Conservation (phyloP, 169 alveolate genomes). For the Eimeria maxima region DNA sequence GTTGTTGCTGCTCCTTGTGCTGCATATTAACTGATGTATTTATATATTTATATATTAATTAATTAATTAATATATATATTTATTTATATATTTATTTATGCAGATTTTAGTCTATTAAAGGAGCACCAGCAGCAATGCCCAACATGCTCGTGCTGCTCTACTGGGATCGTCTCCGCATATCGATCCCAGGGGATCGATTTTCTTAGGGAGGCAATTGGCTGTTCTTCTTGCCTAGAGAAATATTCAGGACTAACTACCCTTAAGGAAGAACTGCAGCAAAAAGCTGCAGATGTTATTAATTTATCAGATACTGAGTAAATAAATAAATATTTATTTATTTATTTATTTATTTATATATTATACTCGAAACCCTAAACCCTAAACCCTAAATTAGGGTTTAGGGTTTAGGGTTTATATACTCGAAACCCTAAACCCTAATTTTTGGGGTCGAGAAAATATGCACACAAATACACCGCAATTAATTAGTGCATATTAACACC, state of each 20-base stretch:
- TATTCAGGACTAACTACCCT: conserved; percentile 38
- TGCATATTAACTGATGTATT: neutral
- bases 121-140: conserved; percentile 80
- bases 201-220: conserved; percentile 19
- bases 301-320: neutral
- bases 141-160: conserved; percentile 85
- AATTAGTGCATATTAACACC: too few relatives aligned
- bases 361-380: too few relatives aligned
- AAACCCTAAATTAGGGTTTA: too few relatives aligned
- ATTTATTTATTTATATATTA: too few relatives aligned
- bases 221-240: conserved; percentile 27
- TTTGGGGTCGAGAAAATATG: too few relatives aligned
- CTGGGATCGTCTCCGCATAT: neutral
- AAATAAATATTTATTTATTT: neutral
- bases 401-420: too few relatives aligned
- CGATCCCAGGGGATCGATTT: conserved; percentile 62
- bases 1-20: neutral
- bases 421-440: too few relatives aligned
- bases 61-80: too few relatives aligned
- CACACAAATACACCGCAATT: too few relatives aligned
- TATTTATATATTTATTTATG: too few relatives aligned
- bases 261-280: neutral
- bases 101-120: conserved; percentile 79
- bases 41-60: neutral
- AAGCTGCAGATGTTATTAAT: neutral